These are phyloP conservation scores for Lentinula sp. DNA, from an alignment of 768 basidiomycete species.

Conservation along the genomic window DNA sequence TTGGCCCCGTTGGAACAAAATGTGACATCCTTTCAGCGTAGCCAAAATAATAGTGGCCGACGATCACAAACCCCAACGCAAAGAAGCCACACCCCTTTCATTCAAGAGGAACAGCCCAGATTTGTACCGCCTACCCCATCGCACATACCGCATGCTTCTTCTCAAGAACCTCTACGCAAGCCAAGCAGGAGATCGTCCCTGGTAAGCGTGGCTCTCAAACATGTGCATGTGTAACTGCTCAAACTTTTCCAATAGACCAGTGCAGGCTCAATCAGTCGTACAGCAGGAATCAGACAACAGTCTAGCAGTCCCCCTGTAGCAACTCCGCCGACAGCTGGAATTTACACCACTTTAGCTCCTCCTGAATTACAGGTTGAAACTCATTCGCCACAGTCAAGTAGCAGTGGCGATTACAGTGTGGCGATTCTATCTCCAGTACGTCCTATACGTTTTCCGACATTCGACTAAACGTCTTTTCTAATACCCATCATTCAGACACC, in stretches of 20 bases:
- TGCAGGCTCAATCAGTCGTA: conserved; percentile 3
- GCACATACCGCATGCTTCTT: not conserved
- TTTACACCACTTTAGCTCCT: conserved; percentile 5
- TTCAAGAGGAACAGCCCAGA: not conserved
- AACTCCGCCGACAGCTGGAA: not conserved
- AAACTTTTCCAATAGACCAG: not conserved
- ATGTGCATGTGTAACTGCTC: no score
- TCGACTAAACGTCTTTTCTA: not conserved
- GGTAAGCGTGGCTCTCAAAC: not conserved
- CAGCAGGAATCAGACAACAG: not conserved
- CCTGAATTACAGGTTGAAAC: not conserved
- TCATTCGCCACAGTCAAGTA: conserved; percentile 1
- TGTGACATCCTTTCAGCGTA: not conserved
- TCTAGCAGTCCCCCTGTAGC: not conserved
- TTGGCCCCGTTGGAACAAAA: not conserved
- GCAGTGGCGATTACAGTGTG: not conserved
- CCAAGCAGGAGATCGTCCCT: not conserved
- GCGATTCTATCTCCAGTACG: conserved; percentile 1
- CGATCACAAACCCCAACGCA: conserved; percentile 1
- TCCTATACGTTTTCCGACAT: not conserved
- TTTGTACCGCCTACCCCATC: conserved; percentile 1
- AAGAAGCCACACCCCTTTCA: not conserved
- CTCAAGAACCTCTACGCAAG: not conserved
- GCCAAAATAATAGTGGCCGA: not conserved
- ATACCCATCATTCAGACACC: not conserved